Conservation (phyloP, 441 rosid species). For the Breynia disticha region DNA sequence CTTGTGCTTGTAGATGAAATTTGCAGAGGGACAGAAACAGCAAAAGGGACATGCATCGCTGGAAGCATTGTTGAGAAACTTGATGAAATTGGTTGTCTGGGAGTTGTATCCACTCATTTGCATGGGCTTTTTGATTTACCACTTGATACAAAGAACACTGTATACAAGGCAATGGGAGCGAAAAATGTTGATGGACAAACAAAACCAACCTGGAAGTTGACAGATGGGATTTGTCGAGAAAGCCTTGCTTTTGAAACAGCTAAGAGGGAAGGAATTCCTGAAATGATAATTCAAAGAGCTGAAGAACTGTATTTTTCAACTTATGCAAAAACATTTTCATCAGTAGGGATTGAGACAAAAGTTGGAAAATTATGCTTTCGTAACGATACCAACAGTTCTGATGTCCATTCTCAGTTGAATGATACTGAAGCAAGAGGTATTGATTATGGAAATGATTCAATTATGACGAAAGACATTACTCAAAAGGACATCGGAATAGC, state of each 20-base stretch:
- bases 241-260: conserved; percentile 99
- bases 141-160: conserved; percentile 47
- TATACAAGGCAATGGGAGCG: conserved; percentile 87
- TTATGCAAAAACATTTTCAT: conserved; percentile 17
- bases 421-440: conserved; percentile 18
- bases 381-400: conserved; percentile 19
- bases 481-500: conserved; percentile 40
- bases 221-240: conserved; percentile 87
- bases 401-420: conserved; percentile 14
- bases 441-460: conserved; percentile 19
- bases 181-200: conserved; percentile 58
- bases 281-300: conserved; percentile 65
- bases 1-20: conserved; percentile 94
- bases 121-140: conserved; percentile 83
- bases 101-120: conserved; percentile 91
- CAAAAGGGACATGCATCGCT: conserved; percentile 94
- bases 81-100: conserved; percentile 80
- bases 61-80: conserved; percentile 85
- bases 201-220: conserved; percentile 82
- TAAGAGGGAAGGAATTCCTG: conserved; percentile 80
- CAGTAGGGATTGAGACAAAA: conserved; percentile 17
- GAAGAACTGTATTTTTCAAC: conserved; percentile 63
- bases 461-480: conserved; percentile 24
- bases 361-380: conserved; percentile 13
- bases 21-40: conserved; percentile 97